These are phyloP conservation scores for Ilyonectria destructans DNA, from an alignment of 2,329 filamentous ascomycete genomes.

Conservation along the genomic window DNA sequence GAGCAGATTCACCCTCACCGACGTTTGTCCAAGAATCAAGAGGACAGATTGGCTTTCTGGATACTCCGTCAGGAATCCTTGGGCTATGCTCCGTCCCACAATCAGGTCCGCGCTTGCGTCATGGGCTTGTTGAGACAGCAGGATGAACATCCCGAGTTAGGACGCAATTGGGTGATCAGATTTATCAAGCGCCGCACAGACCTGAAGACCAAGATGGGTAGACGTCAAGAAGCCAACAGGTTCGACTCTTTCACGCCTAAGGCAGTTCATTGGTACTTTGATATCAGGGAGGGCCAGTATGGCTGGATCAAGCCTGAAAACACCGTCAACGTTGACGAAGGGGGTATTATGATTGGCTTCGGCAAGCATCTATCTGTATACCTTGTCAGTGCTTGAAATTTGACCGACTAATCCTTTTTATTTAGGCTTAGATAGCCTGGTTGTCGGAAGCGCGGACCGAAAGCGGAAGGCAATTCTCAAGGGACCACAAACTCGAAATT, in stretches of 20 bases:
- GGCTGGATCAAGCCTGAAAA: background rate
- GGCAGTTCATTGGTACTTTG: no score
- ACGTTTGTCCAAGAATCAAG: background rate
- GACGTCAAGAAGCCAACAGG: no score
- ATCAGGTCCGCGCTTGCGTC: background rate
- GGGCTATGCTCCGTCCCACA: constrained; percentile 5
- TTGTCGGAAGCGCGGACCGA: no score
- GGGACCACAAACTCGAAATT: no score
- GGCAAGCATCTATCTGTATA: background rate
- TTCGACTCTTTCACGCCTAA: no score
- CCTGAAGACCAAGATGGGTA: no score
- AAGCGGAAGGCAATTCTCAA: no score
- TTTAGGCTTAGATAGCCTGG: background rate
- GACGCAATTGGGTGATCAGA: no score
- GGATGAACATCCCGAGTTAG: no score
- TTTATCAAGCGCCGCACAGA: no score
- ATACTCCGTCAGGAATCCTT: background rate
- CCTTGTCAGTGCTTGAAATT: background rate
- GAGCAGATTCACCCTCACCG: background rate
- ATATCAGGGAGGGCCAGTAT: background rate
- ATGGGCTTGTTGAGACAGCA: background rate
- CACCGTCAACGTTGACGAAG: constrained; percentile 7
- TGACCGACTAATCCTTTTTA: background rate
- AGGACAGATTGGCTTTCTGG: background rate
- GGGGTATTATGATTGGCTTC: constrained; percentile 4